Conservation (phyloP, 2,329 filamentous ascomycete genomes). For the Aotearoamyces nothofagi region DNA sequence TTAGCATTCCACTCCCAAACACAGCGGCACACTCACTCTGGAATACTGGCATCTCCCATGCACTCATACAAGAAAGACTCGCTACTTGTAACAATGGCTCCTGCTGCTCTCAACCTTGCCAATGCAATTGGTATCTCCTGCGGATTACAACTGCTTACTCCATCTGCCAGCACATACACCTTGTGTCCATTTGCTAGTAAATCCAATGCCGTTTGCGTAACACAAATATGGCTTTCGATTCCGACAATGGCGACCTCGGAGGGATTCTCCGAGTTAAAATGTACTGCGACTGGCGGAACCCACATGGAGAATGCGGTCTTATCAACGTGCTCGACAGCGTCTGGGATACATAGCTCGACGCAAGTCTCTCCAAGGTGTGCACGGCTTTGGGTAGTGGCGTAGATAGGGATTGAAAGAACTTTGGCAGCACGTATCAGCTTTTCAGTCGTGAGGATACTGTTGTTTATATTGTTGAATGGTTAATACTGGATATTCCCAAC, state of each 20-base stretch:
- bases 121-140: conserved; percentile 72
- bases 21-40: conserved; percentile 26
- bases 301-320: conserved; percentile 89
- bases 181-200: conserved; percentile 57
- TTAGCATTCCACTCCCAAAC: conserved; percentile 4
- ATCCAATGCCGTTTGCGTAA: conserved; percentile 84
- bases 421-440: conserved; percentile 54
- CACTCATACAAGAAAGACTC: conserved; percentile 86
- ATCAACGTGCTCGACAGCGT: conserved; percentile 48
- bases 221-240: conserved; percentile 88
- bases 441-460: conserved; percentile 46
- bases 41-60: conserved; percentile 63
- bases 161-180: conserved; percentile 82
- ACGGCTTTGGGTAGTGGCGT: conserved; percentile 74
- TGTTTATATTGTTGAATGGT: no score
- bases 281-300: conserved; percentile 46
- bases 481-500: no score
- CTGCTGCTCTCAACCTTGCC: conserved; percentile 57
- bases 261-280: conserved; percentile 20
- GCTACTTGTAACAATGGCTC: conserved; percentile 68
- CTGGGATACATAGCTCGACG: conserved; percentile 44
- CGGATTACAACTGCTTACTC: conserved; percentile 72
- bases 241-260: conserved; percentile 66
- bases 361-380: conserved; percentile 69
- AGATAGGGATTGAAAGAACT: conserved; percentile 60